Evolutionary conservation across 345 rosid genomes (phyloP).

Genomic region (Gossypium stocksii): DNA sequence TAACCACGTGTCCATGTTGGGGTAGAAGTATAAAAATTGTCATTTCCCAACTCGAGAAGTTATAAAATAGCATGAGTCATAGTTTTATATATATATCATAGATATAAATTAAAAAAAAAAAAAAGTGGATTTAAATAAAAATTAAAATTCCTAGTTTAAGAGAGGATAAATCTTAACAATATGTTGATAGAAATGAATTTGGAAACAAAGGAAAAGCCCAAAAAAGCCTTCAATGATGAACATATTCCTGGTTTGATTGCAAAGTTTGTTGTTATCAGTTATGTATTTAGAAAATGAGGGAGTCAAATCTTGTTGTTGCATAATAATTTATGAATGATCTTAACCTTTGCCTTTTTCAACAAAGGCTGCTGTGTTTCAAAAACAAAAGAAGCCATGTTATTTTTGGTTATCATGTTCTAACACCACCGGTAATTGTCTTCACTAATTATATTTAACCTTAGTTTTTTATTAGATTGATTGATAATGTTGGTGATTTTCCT

Average conservation of each 20-base stretch:
- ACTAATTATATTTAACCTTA: background rate
- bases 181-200: background rate
- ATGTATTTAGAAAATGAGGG: background rate
- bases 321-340: background rate
- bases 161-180: no score
- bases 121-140: no score
- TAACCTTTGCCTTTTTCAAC: slow-evolving; percentile 21
- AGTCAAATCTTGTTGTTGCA: slow-evolving; percentile 12
- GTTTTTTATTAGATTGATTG: background rate
- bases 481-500: background rate
- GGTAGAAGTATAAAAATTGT: no score
- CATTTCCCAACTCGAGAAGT: no score
- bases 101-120: no score
- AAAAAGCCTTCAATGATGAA: background rate
- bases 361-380: slow-evolving; percentile 21
- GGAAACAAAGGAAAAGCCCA: background rate
- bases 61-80: no score
- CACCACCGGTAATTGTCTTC: background rate
- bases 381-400: no score
- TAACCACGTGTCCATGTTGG: no score
- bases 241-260: background rate
- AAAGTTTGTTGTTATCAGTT: slow-evolving; percentile 4
- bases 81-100: no score
- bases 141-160: no score
- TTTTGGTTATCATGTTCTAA: background rate